These are phyloP conservation scores for Paspalum vaginatum DNA, from an alignment of 176 grass and related monocot genomes.

Conservation along the genomic window DNA sequence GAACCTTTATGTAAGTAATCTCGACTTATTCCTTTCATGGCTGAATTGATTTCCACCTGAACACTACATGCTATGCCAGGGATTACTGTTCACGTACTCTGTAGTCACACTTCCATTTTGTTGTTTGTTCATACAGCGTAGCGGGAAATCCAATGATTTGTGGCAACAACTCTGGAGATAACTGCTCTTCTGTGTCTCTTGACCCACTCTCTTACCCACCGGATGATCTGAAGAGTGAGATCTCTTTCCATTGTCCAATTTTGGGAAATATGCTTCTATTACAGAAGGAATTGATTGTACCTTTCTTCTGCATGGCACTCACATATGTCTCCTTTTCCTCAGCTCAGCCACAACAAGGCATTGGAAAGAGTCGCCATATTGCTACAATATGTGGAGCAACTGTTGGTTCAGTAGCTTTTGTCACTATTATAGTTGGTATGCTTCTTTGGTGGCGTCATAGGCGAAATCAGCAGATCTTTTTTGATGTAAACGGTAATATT, in stretches of 20 bases:
- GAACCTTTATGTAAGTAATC: slow-evolving; percentile 77
- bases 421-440: slow-evolving; percentile 42
- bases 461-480: slow-evolving; percentile 91
- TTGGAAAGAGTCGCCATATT: slow-evolving; percentile 52
- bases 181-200: slow-evolving; percentile 75
- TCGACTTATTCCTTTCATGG: background rate
- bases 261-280: background rate
- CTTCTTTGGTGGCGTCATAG: slow-evolving; percentile 85
- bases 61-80: background rate
- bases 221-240: slow-evolving; percentile 80
- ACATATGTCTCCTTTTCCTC: slow-evolving; percentile 52
- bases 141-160: slow-evolving; percentile 83
- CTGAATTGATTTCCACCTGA: background rate
- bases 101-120: slow-evolving; percentile 15
- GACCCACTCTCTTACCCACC: slow-evolving; percentile 90
- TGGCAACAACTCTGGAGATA: slow-evolving; percentile 58
- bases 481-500: slow-evolving; percentile 89
- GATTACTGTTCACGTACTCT: background rate
- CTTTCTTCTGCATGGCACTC: slow-evolving; percentile 4
- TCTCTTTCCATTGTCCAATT: slow-evolving; percentile 16
- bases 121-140: slow-evolving; percentile 59
- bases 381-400: slow-evolving; percentile 77
- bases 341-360: slow-evolving; percentile 72
- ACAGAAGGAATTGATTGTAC: background rate
- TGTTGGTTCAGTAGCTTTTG: slow-evolving; percentile 61